Evolutionary conservation across 345 rosid species (phyloP), one percentile per base, ranked within the genome.

Genomic region (Euphorbia tirucalli): DNA sequence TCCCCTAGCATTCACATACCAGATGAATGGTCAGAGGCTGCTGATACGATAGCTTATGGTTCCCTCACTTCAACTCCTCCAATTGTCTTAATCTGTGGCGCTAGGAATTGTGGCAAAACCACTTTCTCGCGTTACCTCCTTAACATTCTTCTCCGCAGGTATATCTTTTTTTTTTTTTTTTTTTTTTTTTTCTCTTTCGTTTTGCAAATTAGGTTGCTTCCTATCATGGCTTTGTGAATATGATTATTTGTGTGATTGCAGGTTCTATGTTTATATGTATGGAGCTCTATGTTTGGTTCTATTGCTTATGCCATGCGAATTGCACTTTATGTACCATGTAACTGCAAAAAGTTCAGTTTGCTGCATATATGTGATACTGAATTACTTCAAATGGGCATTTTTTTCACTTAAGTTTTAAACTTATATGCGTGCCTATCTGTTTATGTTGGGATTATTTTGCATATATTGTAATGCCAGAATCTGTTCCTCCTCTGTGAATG

Each of bases 71-170:
- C 83, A 25, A 82, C 78, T 7, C 88, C 93, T 60, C 88, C 87
- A 48, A 19, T 85, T 58, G 82, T 85, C 43, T 76, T 92, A 11
- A 63, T 92, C 13, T 94, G 98, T 24, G 97, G 98, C 48, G 83
- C 97, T 66, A 90, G 85, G 75, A 90, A 90, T 87, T 80, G 85
- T 66, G 99, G 99, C 75, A 89, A 89, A 73, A 81, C 91, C 72
- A 92, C 97, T 24, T 95, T 95, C 81, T 95, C 97, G 14, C 97
- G 97, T 66, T 71, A 78, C 76, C 91, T 95, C 63, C 86, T 95
- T 62, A 84, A 88, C 74, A 68, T 77, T 77, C 97, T 95, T 65
- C 97, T 90, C 63, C 86, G 74, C 65, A 95, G 97, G 96, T 84
- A n/a, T n/a, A n/a, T n/a, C n/a, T 15, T 32, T 46, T 13, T 0